Evolutionary conservation across 2,329 filamentous ascomycete genomes (phyloP), one percentile per base, ranked within the genome.

Genomic region (Cercospora citrullina): DNA sequence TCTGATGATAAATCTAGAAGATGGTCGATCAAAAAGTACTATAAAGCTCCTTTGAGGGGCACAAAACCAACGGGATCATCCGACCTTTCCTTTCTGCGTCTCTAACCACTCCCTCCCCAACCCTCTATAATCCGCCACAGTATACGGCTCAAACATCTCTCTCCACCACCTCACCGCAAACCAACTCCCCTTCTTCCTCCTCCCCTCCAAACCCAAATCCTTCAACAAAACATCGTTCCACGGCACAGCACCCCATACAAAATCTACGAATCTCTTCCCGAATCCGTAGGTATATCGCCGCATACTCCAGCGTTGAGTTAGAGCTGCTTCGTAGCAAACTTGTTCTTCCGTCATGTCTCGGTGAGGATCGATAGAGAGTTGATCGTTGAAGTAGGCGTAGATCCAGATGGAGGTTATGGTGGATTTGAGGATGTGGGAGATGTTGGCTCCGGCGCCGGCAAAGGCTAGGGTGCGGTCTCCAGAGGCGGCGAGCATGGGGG

Each of bases 121-220:
- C 31, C 68, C 63, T 21, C 63, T 36, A 66, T 70, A 68, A 53
- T 70, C 68, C 33, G 7, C 60, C 28, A 60, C 23, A 26, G 23
- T 60, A 64, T 68, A 70, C 26, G 66, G 63, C 60, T 68, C 65
- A 59, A 68, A 70, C n/a, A 26, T 33, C 57, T 68, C 65, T n/a
- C 55, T 60, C 45, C 64, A 64, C 66, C 63, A 64, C 48, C 62
- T 62, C 23, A 33, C 36, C 30, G 51, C 51, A 51, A 30, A 61
- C 65, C 53, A 45, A 8, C n/a, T 9, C 16, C 61, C 48, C 31
- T 42, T 57, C 60, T 68, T 68, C 36, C 68, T 68, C 55, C 30
- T 45, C 48, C 60, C 60, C 26, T 53, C 55, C 55, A 70, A 6
- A 1, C 68, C 68, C 45, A 70, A 55, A 66, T 68, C 65, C 39